Percentiles rank a stretch among this genome's conserved stretches.
Conservation (phyloP, 352 stramenopile genomes). For the Pythium biforme region DNA sequence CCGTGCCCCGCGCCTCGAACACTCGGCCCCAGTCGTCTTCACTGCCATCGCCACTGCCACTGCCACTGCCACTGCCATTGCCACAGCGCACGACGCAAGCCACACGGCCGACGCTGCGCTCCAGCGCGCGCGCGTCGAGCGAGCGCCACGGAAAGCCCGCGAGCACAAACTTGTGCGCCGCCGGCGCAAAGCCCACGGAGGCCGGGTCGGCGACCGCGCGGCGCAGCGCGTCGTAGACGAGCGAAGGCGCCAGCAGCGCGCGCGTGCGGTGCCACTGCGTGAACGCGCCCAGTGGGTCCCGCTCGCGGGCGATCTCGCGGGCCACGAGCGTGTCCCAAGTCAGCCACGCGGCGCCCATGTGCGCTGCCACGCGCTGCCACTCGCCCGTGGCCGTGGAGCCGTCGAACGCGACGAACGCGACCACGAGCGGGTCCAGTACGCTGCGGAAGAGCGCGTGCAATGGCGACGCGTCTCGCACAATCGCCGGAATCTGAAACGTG, state of each 20-base stretch:
- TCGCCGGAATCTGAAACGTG: conserved; percentile 4
- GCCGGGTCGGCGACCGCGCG: conserved; percentile 15
- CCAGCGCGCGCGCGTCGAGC: conserved; percentile 29
- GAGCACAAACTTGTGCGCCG: conserved; percentile 42
- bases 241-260: conserved; percentile 23
- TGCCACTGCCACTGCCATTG: too few relatives aligned
- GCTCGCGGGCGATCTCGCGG: conserved; percentile 24
- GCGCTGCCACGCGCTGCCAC: not conserved
- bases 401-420: conserved; percentile 31
- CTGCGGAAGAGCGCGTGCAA: conserved; percentile 26
- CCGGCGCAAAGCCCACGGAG: not conserved
- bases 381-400: conserved; percentile 11
- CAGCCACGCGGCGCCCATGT: conserved; percentile 11
- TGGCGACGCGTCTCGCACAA: not conserved
- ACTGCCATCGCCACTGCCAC: not conserved
- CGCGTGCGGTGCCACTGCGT: conserved; percentile 33
- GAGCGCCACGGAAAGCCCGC: conserved; percentile 40
- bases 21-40: not conserved
- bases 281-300: conserved; percentile 25
- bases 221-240: conserved; percentile 29
- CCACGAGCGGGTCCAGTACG: conserved; percentile 38
- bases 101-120: conserved; percentile 28
- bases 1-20: conserved; percentile 10
- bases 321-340: conserved; percentile 26
- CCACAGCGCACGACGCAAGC: conserved; percentile 13